These are phyloP conservation scores for Suillus tomentosus DNA, from an alignment of 768 basidiomycete genomes.

Conservation along the genomic window DNA sequence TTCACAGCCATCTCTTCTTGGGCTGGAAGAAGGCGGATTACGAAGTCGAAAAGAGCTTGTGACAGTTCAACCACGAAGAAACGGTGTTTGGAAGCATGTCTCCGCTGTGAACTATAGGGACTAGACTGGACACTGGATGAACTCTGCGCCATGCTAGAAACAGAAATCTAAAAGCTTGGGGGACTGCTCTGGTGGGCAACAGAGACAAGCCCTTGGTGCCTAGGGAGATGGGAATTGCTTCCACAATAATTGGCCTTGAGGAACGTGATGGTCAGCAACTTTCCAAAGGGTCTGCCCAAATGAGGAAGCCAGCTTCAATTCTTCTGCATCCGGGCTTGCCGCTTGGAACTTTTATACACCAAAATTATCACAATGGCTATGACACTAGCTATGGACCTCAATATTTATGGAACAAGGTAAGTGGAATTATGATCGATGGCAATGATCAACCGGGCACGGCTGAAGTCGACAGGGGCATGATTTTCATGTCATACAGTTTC, in stretches of 20 bases:
- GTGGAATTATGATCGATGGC: neutral
- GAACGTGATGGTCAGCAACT: constrained; percentile 22
- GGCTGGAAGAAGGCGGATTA: constrained; percentile 88
- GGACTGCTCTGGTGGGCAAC: constrained; percentile 10
- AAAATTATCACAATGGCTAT: constrained; percentile 1
- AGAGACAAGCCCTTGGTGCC: constrained; percentile 14
- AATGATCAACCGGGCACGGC: neutral
- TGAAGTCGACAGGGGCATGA: neutral
- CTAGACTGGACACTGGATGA: constrained; percentile 28
- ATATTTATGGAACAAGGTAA: neutral
- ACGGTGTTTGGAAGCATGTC: constrained; percentile 52
- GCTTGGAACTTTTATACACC: neutral
- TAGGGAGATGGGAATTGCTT: constrained; percentile 22
- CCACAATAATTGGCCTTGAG: constrained; percentile 31
- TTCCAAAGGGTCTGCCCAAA: constrained; percentile 27
- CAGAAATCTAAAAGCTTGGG: constrained; percentile 11
- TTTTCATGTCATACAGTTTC: constrained; percentile 19
- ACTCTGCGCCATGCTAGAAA: constrained; percentile 32
- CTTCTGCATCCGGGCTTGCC: neutral
- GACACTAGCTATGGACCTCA: neutral
- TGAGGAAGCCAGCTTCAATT: constrained; percentile 24
- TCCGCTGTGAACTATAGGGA: constrained; percentile 34
- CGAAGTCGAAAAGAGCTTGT: constrained; percentile 90
- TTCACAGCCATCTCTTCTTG: constrained; percentile 90
- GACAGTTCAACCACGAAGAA: constrained; percentile 78